Percentiles rank a stretch among this genome's conserved stretches.
Conservation (phyloP, 768 basidiomycete genomes). For the Auriscalpium microsporum region DNA sequence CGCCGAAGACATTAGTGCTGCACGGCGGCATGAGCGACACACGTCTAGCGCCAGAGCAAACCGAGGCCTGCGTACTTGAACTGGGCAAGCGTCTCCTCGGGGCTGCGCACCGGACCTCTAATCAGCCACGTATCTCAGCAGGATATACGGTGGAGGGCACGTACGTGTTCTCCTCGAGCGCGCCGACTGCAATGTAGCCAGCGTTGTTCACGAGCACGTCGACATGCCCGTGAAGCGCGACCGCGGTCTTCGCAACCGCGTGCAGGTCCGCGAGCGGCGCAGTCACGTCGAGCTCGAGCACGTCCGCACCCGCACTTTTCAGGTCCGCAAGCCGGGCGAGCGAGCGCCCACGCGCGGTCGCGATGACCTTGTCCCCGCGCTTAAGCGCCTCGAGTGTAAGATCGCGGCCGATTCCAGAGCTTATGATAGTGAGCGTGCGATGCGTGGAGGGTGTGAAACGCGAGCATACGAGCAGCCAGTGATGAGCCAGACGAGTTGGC, state of each 20-base stretch:
- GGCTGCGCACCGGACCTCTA: constrained; percentile 6
- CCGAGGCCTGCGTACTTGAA: constrained; percentile 20
- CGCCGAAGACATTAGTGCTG: constrained; percentile 38
- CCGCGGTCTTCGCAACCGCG: constrained; percentile 27
- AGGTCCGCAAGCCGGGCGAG: constrained; percentile 23
- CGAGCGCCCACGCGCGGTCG: constrained; percentile 23
- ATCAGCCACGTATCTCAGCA: neutral
- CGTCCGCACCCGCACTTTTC: constrained; percentile 29
- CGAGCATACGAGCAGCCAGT: constrained; percentile 22
- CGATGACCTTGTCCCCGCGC: constrained; percentile 27
- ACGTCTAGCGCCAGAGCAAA: neutral
- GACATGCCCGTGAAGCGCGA: constrained; percentile 31
- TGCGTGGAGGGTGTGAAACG: neutral
- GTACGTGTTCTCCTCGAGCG: neutral
- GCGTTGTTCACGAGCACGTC: constrained; percentile 39
- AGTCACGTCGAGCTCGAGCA: constrained; percentile 29
- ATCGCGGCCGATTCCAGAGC: constrained; percentile 30
- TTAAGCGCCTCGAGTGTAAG: constrained; percentile 22
- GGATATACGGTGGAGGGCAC: neutral
- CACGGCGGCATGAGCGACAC: neutral
- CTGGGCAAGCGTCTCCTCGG: constrained; percentile 19
- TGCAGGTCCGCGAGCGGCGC: constrained; percentile 26
- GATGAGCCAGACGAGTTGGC: constrained; percentile 19
- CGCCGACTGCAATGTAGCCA: neutral
- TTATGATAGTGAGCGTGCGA: neutral